Evolutionary conservation across 495 filamentous ascomycete species (phyloP), one percentile per base, ranked within the genome.

Genomic region (Penicillium canariense): DNA sequence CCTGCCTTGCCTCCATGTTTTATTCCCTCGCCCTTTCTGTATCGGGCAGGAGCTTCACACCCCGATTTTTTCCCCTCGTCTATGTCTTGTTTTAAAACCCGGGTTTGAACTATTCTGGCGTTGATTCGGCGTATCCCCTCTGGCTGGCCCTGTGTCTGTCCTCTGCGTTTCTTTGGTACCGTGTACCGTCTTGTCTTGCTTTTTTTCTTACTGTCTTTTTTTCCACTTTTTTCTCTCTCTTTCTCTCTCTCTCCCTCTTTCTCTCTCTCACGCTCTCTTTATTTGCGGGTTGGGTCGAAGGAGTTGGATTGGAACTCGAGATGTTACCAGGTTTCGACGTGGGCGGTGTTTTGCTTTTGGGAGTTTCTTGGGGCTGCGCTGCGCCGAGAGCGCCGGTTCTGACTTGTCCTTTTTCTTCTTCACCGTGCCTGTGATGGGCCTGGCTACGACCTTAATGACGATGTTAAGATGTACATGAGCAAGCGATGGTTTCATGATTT

Each of bases 381-480:
- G n/a, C 20, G 38, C 38, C 10, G 20, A 42, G 52, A 54, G 60
- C 56, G 59, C 61, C 58, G 58, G 59, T 56, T 68, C 58, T 66
- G 60, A 66, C 51, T 56, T 52, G 50, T 59, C 60, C 18, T 25
- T 18, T 42, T 42, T 62, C 47, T 60, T 65, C 64, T 69, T 59
- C 55, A 58, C 58, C 58, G 62, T 56, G 58, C 56, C 60, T 59
- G 54, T 59, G 54, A 70, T 66, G 70, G 43, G 72, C 61, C 62
- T 67, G 66, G 56, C 68, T 63, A 77, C 63, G 71, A 77, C 67
- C 60, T 73, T 73, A 67, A 71, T 68, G 66, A 76, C 61, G 68
- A 76, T 68, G 68, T 58, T 65, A 74, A 70, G 73, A 74, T 71
- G 72, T 71, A 73, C 68, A 75, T 71, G 73, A 73, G 58, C 66